phyloP scores from a whole-genome alignment of 495 filamentous ascomycete species.

The Tuber microsphaerosporum region DNA sequence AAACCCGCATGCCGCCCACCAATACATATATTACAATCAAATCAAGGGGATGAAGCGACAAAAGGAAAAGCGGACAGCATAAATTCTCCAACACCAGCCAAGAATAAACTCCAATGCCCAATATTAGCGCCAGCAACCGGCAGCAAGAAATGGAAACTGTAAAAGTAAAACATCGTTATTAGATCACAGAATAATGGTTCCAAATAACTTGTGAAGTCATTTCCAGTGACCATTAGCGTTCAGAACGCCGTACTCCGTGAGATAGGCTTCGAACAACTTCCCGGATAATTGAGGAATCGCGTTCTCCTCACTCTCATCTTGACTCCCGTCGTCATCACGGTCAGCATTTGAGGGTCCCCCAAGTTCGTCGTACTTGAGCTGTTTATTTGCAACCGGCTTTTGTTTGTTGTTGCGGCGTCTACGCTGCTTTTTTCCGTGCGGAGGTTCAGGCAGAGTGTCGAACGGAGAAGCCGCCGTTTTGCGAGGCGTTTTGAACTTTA shows the following conservation, averaged over 20 bases:
- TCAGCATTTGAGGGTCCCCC: constrained; percentile 31
- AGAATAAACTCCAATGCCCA: neutral
- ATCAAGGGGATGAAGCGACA: neutral
- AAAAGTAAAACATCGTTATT: neutral
- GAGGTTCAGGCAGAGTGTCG: constrained; percentile 13
- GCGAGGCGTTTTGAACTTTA: neutral
- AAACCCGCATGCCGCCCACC: neutral
- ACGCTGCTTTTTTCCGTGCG: constrained; percentile 22
- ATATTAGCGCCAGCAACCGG: neutral
- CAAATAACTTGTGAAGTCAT: no score
- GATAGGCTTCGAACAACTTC: constrained; percentile 43
- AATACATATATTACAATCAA: neutral
- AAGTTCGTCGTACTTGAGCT: constrained; percentile 14
- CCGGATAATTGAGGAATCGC: neutral
- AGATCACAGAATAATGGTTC: no score
- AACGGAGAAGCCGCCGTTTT: neutral
- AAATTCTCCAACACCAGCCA: neutral
- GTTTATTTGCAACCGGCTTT: constrained; percentile 36
- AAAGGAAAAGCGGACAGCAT: neutral
- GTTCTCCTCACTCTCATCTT: constrained; percentile 5
- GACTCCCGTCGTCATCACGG: constrained; percentile 26
- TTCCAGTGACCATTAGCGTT: no score
- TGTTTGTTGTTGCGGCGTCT: constrained; percentile 11
- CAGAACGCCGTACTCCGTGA: no score
- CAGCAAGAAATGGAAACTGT: neutral